Conservation (phyloP, 1,139 yeast genomes). For the Geotrichum fermentans region DNA sequence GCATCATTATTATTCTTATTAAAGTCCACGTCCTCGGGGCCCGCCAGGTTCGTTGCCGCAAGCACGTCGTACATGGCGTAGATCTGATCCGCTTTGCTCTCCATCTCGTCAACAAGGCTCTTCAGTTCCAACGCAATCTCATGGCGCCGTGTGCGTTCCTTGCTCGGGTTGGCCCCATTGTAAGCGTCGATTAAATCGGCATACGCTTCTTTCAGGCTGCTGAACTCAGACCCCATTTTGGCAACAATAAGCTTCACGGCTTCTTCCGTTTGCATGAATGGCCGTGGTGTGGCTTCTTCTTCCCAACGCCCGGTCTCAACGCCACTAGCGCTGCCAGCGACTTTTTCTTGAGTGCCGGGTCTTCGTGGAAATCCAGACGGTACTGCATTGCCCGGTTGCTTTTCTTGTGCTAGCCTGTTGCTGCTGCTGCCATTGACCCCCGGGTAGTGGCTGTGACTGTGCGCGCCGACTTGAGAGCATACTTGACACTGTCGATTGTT, state of each 20-base stretch:
- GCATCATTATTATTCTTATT: neutral
- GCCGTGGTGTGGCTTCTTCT: conserved; percentile 34
- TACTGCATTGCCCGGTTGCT: no score
- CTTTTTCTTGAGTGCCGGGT: no score
- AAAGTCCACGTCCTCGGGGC: neutral
- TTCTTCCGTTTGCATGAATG: conserved; percentile 32
- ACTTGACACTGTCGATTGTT: conserved; percentile 2
- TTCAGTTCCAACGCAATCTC: conserved; percentile 28
- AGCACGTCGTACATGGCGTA: conserved; percentile 34
- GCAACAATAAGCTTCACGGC: conserved; percentile 30
- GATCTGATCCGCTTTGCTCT: conserved; percentile 35
- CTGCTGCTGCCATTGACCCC: neutral
- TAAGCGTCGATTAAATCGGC: conserved; percentile 27
- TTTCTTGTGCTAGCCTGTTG: no score
- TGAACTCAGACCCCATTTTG: conserved; percentile 30
- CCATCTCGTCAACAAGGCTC: conserved; percentile 30
- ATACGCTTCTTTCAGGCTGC: conserved; percentile 27
- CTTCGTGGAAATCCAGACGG: no score
- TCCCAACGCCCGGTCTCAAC: conserved; percentile 24
- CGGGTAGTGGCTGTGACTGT: neutral
- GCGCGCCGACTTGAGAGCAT: conserved; percentile 2
- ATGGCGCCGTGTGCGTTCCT: conserved; percentile 28
- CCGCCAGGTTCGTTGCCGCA: conserved; percentile 26
- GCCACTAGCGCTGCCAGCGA: no score
- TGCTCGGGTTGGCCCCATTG: conserved; percentile 30